Conservation (phyloP, 441 rosid genomes). For the Flueggea neowawraea region DNA sequence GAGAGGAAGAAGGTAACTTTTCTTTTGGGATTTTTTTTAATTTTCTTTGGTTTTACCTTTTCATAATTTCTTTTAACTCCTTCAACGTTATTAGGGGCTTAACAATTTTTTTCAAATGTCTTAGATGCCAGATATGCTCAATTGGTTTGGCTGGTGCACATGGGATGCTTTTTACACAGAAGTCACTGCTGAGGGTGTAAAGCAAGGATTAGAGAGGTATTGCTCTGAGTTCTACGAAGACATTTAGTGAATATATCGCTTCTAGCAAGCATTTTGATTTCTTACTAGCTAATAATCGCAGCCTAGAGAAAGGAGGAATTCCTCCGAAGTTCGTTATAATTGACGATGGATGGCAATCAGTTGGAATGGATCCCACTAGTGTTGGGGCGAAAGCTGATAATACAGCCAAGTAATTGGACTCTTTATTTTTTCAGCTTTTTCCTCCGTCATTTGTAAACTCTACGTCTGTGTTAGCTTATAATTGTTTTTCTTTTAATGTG, state of each 20-base stretch:
- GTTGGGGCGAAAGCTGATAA: conserved; percentile 47
- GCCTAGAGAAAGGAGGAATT: conserved; percentile 51
- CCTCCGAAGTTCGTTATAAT: conserved; percentile 58
- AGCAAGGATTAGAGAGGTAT: conserved; percentile 51
- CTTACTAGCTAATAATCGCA: conserved; percentile 8
- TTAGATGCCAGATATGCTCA: conserved; percentile 59
- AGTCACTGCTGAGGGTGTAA: conserved; percentile 48
- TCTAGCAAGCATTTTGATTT: not conserved
- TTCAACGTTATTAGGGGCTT: too few relatives aligned
- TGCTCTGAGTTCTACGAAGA: not conserved
- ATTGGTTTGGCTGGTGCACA: conserved; percentile 77
- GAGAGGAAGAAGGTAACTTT: conserved; percentile 48
- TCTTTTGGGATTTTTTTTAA: not conserved
- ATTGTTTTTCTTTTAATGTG: not conserved
- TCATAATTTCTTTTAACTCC: not conserved
- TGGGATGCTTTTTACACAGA: conserved; percentile 72
- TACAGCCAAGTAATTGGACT: conserved; percentile 44
- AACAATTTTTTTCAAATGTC: not conserved
- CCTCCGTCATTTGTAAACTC: not conserved
- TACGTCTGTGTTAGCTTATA: conserved; percentile 5
- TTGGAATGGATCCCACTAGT: conserved; percentile 54
- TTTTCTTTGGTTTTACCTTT: not conserved
- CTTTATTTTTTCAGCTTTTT: not conserved
- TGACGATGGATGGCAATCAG: conserved; percentile 70
- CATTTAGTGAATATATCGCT: not conserved